These are phyloP conservation scores for Penicillium goetzii DNA, from an alignment of 495 filamentous ascomycete species.

Conservation along the genomic window DNA sequence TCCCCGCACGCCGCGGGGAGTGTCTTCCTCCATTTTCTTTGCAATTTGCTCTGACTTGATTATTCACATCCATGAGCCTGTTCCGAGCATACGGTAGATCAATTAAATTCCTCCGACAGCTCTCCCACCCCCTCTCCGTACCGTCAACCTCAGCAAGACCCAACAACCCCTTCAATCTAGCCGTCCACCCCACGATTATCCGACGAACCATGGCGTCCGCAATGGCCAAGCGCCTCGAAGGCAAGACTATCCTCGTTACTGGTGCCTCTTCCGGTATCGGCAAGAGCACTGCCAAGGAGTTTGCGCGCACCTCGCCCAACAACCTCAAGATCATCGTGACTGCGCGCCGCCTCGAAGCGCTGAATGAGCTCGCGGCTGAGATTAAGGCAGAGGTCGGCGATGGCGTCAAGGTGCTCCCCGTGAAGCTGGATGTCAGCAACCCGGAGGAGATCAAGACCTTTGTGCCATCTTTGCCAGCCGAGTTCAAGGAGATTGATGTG, in stretches of 20 bases:
- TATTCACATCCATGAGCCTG: conserved; percentile 38
- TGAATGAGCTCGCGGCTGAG: conserved; percentile 75
- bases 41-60: conserved; percentile 3
- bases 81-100: conserved; percentile 34
- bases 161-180: conserved; percentile 24
- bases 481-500: conserved; percentile 85
- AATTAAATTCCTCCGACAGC: conserved; percentile 32
- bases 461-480: conserved; percentile 72
- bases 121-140: conserved; percentile 25
- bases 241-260: conserved; percentile 93
- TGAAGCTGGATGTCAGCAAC: conserved; percentile 87
- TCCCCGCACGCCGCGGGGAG: conserved; percentile 32
- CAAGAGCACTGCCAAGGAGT: conserved; percentile 82
- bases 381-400: conserved; percentile 79
- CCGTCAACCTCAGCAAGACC: conserved; percentile 25
- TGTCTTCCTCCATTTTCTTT: conserved; percentile 29
- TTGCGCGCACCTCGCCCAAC: conserved; percentile 82
- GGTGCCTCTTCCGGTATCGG: conserved; percentile 96
- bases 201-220: conserved; percentile 71
- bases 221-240: conserved; percentile 82
- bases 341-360: conserved; percentile 76
- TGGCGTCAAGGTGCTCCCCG: conserved; percentile 78
- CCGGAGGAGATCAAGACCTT: conserved; percentile 76
- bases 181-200: conserved; percentile 29
- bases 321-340: conserved; percentile 85